A percentile compares a stretch with the other conserved stretches of the same genome.
phyloP scores from a whole-genome alignment of 2,329 filamentous ascomycete genomes.

The Epichloe sp. region DNA sequence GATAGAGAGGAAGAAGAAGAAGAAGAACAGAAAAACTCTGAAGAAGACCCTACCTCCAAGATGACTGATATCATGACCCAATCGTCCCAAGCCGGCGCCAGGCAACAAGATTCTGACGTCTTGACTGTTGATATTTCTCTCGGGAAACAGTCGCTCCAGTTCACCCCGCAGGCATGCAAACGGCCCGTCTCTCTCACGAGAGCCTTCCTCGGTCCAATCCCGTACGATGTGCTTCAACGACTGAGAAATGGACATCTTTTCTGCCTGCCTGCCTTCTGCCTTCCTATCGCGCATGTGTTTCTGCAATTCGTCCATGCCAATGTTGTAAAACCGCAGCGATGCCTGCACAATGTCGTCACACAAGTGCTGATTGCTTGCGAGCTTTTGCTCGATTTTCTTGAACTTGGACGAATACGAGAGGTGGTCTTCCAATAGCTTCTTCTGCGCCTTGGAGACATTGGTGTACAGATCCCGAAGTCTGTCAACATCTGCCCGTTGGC shows the following conservation, averaged over 20 bases:
- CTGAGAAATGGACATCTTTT: slow-evolving; percentile 36
- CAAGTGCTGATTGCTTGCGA: slow-evolving; percentile 30
- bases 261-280: slow-evolving; percentile 24
- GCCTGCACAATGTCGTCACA: slow-evolving; percentile 31
- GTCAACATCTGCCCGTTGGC: slow-evolving; percentile 23
- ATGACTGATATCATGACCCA: slow-evolving; percentile 36
- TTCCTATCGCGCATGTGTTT: slow-evolving; percentile 26
- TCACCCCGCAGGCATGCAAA: slow-evolving; percentile 26
- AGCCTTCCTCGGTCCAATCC: slow-evolving; percentile 39
- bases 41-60: slow-evolving; percentile 21
- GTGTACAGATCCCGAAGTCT: slow-evolving; percentile 24
- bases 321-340: slow-evolving; percentile 32
- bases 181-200: slow-evolving; percentile 29
- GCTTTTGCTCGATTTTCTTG: slow-evolving; percentile 25
- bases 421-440: slow-evolving; percentile 34
- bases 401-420: slow-evolving; percentile 45
- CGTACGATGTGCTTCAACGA: slow-evolving; percentile 43
- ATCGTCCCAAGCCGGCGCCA: slow-evolving; percentile 37
- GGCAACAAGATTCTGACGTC: slow-evolving; percentile 33
- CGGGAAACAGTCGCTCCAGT: slow-evolving; percentile 19
- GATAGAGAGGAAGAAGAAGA: not conserved
- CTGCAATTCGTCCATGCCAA: slow-evolving; percentile 30
- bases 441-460: slow-evolving; percentile 21
- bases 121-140: slow-evolving; percentile 3
- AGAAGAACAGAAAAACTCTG: not conserved